Evolutionary conservation across 257 asterid species (phyloP).

Genomic region (Salvia miltiorrhiza): DNA sequence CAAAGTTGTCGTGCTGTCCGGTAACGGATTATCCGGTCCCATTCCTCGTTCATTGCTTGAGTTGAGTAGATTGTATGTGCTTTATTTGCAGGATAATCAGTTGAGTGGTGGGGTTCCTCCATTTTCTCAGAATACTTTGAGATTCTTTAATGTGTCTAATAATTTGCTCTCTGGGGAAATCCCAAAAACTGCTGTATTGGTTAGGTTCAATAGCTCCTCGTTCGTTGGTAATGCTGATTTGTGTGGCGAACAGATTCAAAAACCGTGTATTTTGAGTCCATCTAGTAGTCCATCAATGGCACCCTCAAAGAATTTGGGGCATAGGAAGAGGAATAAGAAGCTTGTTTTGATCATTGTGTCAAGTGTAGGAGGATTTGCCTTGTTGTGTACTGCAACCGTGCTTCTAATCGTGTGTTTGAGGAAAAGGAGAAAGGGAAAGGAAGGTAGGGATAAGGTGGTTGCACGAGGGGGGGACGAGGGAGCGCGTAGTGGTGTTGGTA

Average conservation of each 20-base stretch:
- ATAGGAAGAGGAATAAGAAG: slow-evolving; percentile 26
- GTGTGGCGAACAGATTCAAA: slow-evolving; percentile 48
- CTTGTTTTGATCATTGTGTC: slow-evolving; percentile 42
- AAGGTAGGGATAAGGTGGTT: slow-evolving; percentile 28
- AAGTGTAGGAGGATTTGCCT: slow-evolving; percentile 42
- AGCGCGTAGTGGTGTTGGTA: slow-evolving; percentile 32
- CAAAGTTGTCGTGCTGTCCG: slow-evolving; percentile 56
- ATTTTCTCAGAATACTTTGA: slow-evolving; percentile 55
- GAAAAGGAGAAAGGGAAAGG: slow-evolving; percentile 19
- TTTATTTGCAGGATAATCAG: slow-evolving; percentile 67
- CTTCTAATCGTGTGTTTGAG: slow-evolving; percentile 34
- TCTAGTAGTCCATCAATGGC: slow-evolving; percentile 44
- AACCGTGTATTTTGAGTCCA: slow-evolving; percentile 40
- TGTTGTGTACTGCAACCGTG: slow-evolving; percentile 25
- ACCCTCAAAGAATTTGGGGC: slow-evolving; percentile 13
- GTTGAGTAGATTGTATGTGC: slow-evolving; percentile 48
- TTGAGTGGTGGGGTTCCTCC: slow-evolving; percentile 71
- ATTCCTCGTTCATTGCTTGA: slow-evolving; percentile 50
- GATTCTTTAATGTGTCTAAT: slow-evolving; percentile 74
- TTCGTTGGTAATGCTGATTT: slow-evolving; percentile 52
- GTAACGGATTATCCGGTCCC: slow-evolving; percentile 55
- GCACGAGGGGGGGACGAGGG: slow-evolving; percentile 36
- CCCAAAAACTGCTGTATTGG: slow-evolving; percentile 47
- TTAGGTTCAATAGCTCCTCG: slow-evolving; percentile 59
- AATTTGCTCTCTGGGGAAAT: slow-evolving; percentile 67